Base-by-base conservation (phyloP, 2,329 filamentous ascomycete genomes). In the Cyphellophora attinorum region DNA sequence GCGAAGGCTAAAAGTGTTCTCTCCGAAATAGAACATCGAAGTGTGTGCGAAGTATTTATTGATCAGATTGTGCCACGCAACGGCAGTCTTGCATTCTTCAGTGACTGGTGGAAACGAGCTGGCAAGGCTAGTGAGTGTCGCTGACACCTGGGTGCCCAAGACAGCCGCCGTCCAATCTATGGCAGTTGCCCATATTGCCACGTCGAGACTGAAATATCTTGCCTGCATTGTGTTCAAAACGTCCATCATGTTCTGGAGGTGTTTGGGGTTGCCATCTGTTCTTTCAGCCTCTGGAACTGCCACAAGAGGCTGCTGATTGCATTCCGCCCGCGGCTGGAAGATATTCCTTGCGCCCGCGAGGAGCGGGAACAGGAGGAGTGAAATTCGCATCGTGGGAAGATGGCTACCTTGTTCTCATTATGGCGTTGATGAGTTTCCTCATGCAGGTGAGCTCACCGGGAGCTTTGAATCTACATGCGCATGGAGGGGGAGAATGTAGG, bases 161-260 rank as follows among this genome's bases (percentile, higher is more conserved):
- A 95, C 85, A 3, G 89, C 88, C 12, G 79, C 80, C 0, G 89
- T 96, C 89, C 89, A 96, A 62, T 95, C 89, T 50, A 93, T 95
- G 19, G 83, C 74, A 1, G 70, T 68, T 1, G 86, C 85, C 85
- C 88, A 96, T 16, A 76, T 85, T 8, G 83, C 86, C 21, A 81
- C 64, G 69, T 82, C 82, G 4, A 80, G 61, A 30, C 77, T 70
- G 54, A 91, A 95, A 60, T 85, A 94, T 16, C 70, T 64, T 34
- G 74, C 67, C 55, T 95, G 86, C 68, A 95, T 76, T 5, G 80
- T 75, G 30, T 76, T 68, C 42, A 95, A 67, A 5, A 84, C 81
- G 31, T 70, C 57, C 30, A 82, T 61, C 13, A 79, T 64, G 40
- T 60, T 51, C 19, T 51, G 47, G 33, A 58, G 44, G 21, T 25